Conservation (phyloP, 495 filamentous ascomycete genomes). For the Cercophora samala region DNA sequence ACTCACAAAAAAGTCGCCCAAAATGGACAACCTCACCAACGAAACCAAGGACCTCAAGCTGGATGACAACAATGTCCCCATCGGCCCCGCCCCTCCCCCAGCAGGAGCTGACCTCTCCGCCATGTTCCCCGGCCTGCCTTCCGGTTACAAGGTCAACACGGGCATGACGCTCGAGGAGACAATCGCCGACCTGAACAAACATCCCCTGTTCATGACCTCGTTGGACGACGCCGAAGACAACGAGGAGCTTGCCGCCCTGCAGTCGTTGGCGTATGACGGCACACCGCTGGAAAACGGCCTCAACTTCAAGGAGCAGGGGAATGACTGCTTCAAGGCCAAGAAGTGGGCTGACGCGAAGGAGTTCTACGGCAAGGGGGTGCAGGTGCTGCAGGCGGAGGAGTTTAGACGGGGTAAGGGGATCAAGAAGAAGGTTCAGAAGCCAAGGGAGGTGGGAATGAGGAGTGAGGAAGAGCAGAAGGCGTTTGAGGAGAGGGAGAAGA, state of each 20-base stretch:
- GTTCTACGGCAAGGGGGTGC: constrained; percentile 82
- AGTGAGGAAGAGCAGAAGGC: constrained; percentile 23
- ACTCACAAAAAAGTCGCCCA: not conserved
- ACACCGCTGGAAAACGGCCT: constrained; percentile 73
- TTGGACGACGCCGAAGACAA: constrained; percentile 65
- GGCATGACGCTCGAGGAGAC: constrained; percentile 69
- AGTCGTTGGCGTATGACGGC: constrained; percentile 89
- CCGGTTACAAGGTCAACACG: constrained; percentile 51
- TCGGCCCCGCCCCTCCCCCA: not conserved
- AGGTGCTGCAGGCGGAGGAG: constrained; percentile 60
- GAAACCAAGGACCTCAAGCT: constrained; percentile 16
- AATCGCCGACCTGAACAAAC: constrained; percentile 69
- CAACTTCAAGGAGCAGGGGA: constrained; percentile 84
- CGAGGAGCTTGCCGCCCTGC: constrained; percentile 75
- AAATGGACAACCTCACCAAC: constrained; percentile 21
- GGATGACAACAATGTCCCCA: constrained; percentile 21
- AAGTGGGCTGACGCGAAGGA: constrained; percentile 82
- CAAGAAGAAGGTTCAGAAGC: constrained; percentile 23
- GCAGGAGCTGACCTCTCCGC: constrained; percentile 19
- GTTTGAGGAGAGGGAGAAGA: not conserved
- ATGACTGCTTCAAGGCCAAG: constrained; percentile 73
- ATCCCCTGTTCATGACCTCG: constrained; percentile 92
- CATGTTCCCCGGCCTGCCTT: constrained; percentile 51
- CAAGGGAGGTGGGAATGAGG: not conserved
- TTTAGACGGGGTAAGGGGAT: constrained; percentile 33